Conservation (phyloP, 2,329 filamentous ascomycete genomes). For the Nemania sp. region DNA sequence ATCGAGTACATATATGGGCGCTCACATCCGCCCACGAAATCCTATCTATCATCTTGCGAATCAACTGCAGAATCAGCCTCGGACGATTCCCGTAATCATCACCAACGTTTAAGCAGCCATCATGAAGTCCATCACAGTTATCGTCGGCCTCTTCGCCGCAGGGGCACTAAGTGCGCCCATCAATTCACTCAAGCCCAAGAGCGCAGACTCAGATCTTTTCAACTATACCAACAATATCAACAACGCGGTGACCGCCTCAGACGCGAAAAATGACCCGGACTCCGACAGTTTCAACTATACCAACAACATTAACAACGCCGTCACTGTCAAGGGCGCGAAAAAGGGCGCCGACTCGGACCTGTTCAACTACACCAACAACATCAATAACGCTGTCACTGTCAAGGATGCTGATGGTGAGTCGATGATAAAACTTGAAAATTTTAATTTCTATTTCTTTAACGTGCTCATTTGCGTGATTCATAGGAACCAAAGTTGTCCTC, state of each 20-base stretch:
- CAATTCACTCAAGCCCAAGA: not conserved
- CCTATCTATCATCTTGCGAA: not conserved
- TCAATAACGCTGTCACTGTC: slow-evolving; percentile 9
- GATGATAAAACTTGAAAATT: not conserved
- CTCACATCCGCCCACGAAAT: not conserved
- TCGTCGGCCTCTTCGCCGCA: slow-evolving; percentile 1
- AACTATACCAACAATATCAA: slow-evolving; percentile 19
- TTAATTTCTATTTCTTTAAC: too few relatives aligned
- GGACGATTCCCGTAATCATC: not conserved
- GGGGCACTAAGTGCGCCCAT: slow-evolving; percentile 9
- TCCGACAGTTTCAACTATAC: slow-evolving; percentile 3
- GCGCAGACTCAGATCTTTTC: not conserved
- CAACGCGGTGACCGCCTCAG: not conserved
- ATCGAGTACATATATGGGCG: slow-evolving; percentile 4
- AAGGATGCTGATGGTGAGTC: slow-evolving; percentile 5
- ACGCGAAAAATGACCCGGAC: not conserved
- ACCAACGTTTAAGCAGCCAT: not conserved
- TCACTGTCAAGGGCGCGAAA: not conserved
- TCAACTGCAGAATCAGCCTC: not conserved
- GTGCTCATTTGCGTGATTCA: not conserved
- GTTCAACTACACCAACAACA: slow-evolving; percentile 8
- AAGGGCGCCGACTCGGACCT: not conserved
- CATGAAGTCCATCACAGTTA: slow-evolving; percentile 14
- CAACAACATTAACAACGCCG: slow-evolving; percentile 9
- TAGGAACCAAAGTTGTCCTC: slow-evolving; percentile 14